Conservation (phyloP, 495 filamentous ascomycete species). For the Articulospora tetracladia region DNA sequence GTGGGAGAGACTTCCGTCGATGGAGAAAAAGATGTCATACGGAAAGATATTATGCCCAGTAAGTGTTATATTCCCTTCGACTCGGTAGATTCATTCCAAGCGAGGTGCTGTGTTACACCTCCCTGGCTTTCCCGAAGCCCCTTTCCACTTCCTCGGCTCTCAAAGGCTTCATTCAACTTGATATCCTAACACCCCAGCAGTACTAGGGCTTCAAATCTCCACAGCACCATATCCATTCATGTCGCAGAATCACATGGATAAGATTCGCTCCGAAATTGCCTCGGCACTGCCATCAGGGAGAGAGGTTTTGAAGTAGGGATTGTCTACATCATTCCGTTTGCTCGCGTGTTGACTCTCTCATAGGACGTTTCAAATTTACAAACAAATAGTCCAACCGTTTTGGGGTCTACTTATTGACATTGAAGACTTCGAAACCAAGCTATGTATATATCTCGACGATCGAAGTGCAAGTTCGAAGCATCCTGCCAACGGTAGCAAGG, state of each 20-base stretch:
- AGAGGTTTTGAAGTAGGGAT: slow-evolving; percentile 50
- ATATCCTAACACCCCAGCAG: neutral
- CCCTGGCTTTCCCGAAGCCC: too few relatives aligned
- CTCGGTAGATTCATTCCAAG: too few relatives aligned
- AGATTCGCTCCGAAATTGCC: slow-evolving; percentile 68
- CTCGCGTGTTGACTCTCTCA: slow-evolving; percentile 4
- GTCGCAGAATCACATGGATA: slow-evolving; percentile 65
- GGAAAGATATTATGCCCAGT: slow-evolving; percentile 65
- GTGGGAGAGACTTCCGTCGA: slow-evolving; percentile 25
- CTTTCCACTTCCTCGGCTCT: neutral
- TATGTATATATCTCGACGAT: slow-evolving; percentile 64
- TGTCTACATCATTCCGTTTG: neutral
- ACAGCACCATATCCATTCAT: slow-evolving; percentile 80
- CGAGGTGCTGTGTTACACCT: too few relatives aligned
- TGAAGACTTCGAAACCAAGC: slow-evolving; percentile 57
- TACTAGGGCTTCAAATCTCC: slow-evolving; percentile 79
- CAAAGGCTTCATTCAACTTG: neutral
- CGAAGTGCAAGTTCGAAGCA: slow-evolving; percentile 40
- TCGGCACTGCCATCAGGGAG: slow-evolving; percentile 59
- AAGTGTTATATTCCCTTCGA: neutral
- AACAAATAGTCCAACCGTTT: slow-evolving; percentile 71
- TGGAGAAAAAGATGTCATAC: slow-evolving; percentile 40
- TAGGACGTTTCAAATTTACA: slow-evolving; percentile 70
- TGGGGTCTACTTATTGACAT: slow-evolving; percentile 77
- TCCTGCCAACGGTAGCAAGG: slow-evolving; percentile 40